These are phyloP conservation scores for Paraglomus brasilianum DNA, from an alignment of 192 early-diverging fungal genomes.

Conservation along the genomic window DNA sequence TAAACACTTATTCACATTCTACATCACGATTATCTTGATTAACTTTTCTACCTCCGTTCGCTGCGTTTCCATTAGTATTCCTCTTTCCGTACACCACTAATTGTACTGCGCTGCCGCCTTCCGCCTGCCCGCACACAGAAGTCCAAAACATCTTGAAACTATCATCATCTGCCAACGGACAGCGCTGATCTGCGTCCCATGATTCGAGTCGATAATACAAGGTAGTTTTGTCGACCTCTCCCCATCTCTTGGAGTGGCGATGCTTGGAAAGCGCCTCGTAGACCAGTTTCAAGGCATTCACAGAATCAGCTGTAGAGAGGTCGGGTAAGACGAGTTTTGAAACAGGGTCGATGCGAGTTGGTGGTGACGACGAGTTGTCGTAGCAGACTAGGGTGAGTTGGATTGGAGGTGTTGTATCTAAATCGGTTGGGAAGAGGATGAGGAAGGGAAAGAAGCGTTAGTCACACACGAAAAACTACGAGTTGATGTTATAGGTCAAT, in stretches of 20 bases:
- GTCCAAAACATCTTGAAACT: constrained; percentile 12
- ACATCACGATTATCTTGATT: too few relatives aligned
- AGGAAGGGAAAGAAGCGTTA: background rate
- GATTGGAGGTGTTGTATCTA: background rate
- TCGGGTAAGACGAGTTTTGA: background rate
- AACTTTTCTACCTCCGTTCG: too few relatives aligned
- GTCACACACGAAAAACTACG: too few relatives aligned
- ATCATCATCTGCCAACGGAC: background rate
- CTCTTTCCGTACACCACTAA: constrained; percentile 13
- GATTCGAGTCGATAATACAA: constrained; percentile 13
- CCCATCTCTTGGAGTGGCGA: constrained; percentile 21
- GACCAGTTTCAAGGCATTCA: background rate
- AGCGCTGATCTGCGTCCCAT: constrained; percentile 6
- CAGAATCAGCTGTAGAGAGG: background rate
- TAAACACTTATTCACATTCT: too few relatives aligned
- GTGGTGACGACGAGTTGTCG: background rate
- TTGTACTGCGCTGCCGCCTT: constrained; percentile 3
- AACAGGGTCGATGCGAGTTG: background rate
- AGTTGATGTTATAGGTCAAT: too few relatives aligned
- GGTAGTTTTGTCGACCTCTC: background rate
- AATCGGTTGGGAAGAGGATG: background rate
- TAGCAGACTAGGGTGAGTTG: constrained; percentile 19
- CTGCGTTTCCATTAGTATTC: too few relatives aligned
- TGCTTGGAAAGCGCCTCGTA: background rate
- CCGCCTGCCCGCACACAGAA: background rate